Evolutionary conservation across 208 protist species (phyloP), one percentile per base, ranked within the genome.

Genomic region (Leptomonas pyrrhocoris): DNA sequence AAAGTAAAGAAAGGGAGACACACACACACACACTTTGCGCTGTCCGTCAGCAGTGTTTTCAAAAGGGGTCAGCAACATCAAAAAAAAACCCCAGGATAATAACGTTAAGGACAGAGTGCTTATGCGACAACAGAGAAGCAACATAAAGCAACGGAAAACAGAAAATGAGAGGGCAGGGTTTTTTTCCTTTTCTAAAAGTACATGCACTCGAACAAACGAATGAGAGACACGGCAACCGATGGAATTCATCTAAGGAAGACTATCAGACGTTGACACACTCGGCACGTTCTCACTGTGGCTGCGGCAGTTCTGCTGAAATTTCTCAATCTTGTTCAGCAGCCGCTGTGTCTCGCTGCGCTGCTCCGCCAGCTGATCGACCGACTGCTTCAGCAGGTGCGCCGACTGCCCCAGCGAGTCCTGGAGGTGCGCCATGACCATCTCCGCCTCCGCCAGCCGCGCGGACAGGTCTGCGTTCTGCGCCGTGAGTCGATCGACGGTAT

Each of bases 391-490:
- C 2, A 60, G 57, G 15, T 51, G n/a, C 2, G 70, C 65, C 23
- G 72, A 74, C n/a, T 56, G 38, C 16, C 58, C 65, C 27, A 84
- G 65, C 2, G 65, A 62, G 15, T 51, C 46, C 50, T 79, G 74
- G 48, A 83, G 53, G 25, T 81, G 61, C 40, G 59, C 49, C 19
- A 81, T 77, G n/a, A 84, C 58, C 30, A 67, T 59, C 40, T 81
- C 78, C 15, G 72, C 68, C 31, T 83, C 73, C 23, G 68, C 70
- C 9, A 86, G 67, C 18, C 74, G 80, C 30, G 74, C 74, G 38
- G 65, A 75, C 31, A 84, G 65, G 11, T 71, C 79, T 25, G 77
- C 49, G 65, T 80, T 84, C 21, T 73, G 63, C 16, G 79, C 79
- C 4, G 53, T 63, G 16, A 80, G 74, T 5, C 53, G 50, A 38